phyloP scores from a whole-genome alignment of 2,329 filamentous ascomycete genomes.

The Monilinia laxa region DNA sequence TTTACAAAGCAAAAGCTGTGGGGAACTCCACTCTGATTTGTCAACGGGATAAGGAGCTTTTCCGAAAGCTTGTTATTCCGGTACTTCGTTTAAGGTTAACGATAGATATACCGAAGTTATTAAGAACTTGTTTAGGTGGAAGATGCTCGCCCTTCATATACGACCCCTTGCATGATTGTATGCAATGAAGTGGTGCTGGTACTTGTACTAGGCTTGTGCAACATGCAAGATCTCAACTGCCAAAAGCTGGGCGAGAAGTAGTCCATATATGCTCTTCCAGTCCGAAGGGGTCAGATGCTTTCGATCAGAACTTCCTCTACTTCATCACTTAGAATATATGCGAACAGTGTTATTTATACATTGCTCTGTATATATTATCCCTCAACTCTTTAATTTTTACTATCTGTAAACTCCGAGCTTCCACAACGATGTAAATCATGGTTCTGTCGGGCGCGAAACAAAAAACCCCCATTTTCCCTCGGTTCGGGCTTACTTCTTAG shows the following conservation, averaged over 20 bases:
- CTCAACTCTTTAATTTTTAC: neutral
- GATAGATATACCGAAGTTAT: too few species aligned
- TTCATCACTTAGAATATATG: neutral
- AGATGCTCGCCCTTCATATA: too few species aligned
- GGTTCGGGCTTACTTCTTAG: neutral
- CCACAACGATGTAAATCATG: neutral
- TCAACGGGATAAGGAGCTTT: slow-evolving; percentile 3
- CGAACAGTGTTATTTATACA: neutral
- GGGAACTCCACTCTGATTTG: neutral
- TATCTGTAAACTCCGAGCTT: neutral
- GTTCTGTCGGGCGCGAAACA: neutral
- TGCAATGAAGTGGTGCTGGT: neutral
- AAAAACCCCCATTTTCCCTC: neutral
- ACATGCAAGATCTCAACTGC: too few species aligned
- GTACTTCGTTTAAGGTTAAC: neutral
- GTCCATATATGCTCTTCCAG: neutral
- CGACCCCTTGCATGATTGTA: neutral
- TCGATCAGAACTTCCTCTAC: neutral
- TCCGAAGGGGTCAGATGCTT: neutral
- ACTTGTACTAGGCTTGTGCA: neutral
- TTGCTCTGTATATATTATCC: neutral
- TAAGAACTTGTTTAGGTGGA: too few species aligned
- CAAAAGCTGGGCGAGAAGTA: too few species aligned
- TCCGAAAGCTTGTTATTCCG: neutral
- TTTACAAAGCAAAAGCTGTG: slow-evolving; percentile 5